Evolutionary conservation across 495 filamentous ascomycete species (phyloP), one percentile per base, ranked within the genome.

Genomic region (Stereocaulon alpinum): DNA sequence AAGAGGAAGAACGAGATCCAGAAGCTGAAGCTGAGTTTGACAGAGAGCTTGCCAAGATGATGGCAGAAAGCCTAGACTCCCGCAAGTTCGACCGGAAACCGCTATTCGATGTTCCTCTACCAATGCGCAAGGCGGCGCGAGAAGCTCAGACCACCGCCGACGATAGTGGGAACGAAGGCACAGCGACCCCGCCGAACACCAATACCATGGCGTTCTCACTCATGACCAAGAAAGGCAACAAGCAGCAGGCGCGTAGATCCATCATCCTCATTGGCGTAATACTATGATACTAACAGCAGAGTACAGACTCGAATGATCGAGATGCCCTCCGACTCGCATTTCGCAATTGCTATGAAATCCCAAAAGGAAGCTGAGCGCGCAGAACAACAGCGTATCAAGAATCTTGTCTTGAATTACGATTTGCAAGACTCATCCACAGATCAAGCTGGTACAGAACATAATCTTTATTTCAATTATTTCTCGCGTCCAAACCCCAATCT

Each of bases 381-480:
- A 67, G 93, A 98, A 68, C 93, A 98, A 69, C 87, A 95, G 69
- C 88, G 95, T 50, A 98, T 98, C 79, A 98, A 98, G 75, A 93
- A 87, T 68, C 77, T 97, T 24, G 94, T 98, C 47, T 78, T 98
- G 68, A 97, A 95, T 71, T 95, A 95, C 68, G 93, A 98, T 71
- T 83, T 93, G 56, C 81, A 89, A 67, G 90, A 92, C 83, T 70
- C 75, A 73, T 69, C 71, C 43, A 51, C 63, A 42, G 67, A 63
- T 57, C 56, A 63, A 52, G 27, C 50, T 56, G 66, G 66, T 68
- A 68, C 56, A 66, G 45, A 63, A 7, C 57, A 61, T 34, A 12
- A 53, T 30, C 59, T 64, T 62, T 56, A 59, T 49, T 66, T 61
- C 41, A 78, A 86, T 75, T 67, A 64, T 37, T 68, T 71, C 73